A percentile compares a stretch with the other conserved stretches of the same genome.
phyloP scores from a whole-genome alignment of 2,329 filamentous ascomycete genomes.

The Aaosphaeria arxii region DNA sequence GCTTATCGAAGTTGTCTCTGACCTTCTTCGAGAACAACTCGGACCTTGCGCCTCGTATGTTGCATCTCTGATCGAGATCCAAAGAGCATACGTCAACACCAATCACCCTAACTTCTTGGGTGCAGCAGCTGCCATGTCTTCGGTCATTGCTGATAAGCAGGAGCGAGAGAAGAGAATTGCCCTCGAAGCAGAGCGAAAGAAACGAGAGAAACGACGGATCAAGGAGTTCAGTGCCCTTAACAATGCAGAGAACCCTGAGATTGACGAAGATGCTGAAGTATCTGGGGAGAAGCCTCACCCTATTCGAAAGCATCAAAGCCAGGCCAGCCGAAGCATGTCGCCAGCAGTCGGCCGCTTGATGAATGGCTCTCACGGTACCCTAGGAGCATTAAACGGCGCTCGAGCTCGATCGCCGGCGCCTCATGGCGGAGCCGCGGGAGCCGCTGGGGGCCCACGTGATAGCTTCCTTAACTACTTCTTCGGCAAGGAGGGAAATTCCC shows the following conservation, averaged over 20 bases:
- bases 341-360: conserved; percentile 67
- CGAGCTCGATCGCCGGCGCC: conserved; percentile 62
- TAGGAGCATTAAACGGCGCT: conserved; percentile 64
- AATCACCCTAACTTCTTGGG: conserved; percentile 99
- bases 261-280: conserved; percentile 57
- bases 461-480: conserved; percentile 99
- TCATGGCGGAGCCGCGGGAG: conserved; percentile 55
- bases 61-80: conserved; percentile 94
- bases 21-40: conserved; percentile 85
- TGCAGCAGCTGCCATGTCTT: conserved; percentile 94
- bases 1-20: conserved; percentile 96
- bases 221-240: conserved; percentile 71
- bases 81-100: conserved; percentile 98
- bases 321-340: conserved; percentile 74
- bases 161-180: conserved; percentile 86
- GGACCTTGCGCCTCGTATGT: conserved; percentile 89
- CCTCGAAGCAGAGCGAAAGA: conserved; percentile 78
- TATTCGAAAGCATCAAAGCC: conserved; percentile 59
- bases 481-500: conserved; percentile 76
- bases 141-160: conserved; percentile 91
- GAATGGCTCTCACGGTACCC: conserved; percentile 56
- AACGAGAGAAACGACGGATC: conserved; percentile 75
- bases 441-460: conserved; percentile 70
- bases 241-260: conserved; percentile 65
- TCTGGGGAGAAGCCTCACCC: conserved; percentile 57